Conservation (phyloP, 139 green algal species). For the Penium margaritaceum region DNA sequence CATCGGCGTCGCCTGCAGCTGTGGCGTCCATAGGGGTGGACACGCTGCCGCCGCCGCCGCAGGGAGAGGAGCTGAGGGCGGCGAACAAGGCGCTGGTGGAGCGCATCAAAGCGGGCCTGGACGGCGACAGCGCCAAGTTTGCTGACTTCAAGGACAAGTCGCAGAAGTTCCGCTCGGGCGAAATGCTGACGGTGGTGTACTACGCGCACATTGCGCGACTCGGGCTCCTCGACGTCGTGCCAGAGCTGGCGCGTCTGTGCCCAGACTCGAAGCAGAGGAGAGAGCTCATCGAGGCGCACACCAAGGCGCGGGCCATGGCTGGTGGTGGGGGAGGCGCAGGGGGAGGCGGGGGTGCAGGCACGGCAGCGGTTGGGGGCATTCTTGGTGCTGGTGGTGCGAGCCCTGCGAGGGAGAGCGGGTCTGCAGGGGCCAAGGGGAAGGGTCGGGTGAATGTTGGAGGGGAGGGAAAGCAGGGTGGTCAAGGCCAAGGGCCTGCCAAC, state of each 20-base stretch:
- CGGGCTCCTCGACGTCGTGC: constrained; percentile 32
- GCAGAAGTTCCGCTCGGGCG: constrained; percentile 13
- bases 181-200: constrained; percentile 15
- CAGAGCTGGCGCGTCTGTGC: constrained; percentile 38
- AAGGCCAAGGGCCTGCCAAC: too few species aligned
- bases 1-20: too few species aligned
- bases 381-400: neutral
- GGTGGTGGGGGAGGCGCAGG: neutral
- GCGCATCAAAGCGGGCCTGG: constrained; percentile 8
- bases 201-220: constrained; percentile 34
- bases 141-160: constrained; percentile 37
- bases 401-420: neutral
- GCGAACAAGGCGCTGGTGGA: constrained; percentile 38
- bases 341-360: neutral
- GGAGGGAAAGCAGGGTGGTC: neutral
- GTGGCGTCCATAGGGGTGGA: too few species aligned
- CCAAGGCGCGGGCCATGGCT: neutral
- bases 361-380: neutral
- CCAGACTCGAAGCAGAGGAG: constrained; percentile 18
- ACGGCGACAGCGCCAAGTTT: constrained; percentile 34
- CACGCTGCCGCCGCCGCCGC: neutral
- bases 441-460: too few species aligned
- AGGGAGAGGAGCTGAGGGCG: constrained; percentile 20
- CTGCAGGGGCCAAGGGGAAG: neutral
- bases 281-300: constrained; percentile 32